A percentile compares a stretch with the other conserved stretches of the same genome.
phyloP scores from a whole-genome alignment of 2,329 filamentous ascomycete genomes.

The Penicillium sclerotiorum region DNA sequence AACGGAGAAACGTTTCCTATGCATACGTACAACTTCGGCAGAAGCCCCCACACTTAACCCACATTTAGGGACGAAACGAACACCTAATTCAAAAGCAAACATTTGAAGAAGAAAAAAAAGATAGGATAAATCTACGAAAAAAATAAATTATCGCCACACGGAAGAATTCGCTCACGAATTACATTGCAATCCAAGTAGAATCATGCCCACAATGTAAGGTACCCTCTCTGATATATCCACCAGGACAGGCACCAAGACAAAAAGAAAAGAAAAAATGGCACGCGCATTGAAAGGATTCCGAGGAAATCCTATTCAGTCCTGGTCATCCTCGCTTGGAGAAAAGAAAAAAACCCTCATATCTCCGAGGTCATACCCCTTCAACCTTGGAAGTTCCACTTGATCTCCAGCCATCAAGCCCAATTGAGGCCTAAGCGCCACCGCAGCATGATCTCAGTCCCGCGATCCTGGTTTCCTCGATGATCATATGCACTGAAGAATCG shows the following conservation, averaged over 20 bases:
- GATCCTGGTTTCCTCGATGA: conserved; percentile 8
- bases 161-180: no score
- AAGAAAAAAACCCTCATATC: no score
- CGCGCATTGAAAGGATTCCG: no score
- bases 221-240: conserved; percentile 6
- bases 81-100: neutral
- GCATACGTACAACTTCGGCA: neutral
- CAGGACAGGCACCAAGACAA: neutral
- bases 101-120: neutral
- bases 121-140: no score
- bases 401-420: neutral
- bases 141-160: no score
- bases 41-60: no score
- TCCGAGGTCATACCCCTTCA: neutral
- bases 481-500: conserved; percentile 8
- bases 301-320: neutral
- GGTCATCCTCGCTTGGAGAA: neutral
- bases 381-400: neutral
- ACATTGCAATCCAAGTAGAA: no score
- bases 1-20: no score
- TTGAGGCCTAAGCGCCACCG: conserved; percentile 4
- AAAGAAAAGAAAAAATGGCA: no score
- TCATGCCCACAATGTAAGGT: neutral
- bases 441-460: conserved; percentile 9
- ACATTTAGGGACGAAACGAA: neutral